These are phyloP conservation scores for Paramyrothecium roridum DNA, from an alignment of 2,329 filamentous ascomycete species.

Conservation along the genomic window DNA sequence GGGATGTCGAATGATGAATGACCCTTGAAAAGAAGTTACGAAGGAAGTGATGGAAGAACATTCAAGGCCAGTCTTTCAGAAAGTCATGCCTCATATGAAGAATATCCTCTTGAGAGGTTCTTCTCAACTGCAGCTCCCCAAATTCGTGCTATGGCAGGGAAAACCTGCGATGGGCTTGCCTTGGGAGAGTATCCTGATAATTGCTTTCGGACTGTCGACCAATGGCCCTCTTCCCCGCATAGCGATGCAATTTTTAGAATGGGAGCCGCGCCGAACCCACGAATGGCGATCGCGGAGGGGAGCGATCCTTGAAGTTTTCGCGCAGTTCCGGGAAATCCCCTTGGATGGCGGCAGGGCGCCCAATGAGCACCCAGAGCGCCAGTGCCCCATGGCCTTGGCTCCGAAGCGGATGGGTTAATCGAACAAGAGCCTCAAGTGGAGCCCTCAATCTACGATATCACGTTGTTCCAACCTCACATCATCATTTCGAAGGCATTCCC, in stretches of 20 bases:
- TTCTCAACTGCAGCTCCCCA: no score
- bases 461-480: neutral
- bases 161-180: no score
- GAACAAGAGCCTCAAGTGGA: conserved; percentile 20
- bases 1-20: no score
- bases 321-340: conserved; percentile 19
- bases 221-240: neutral
- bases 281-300: neutral
- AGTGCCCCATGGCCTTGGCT: conserved; percentile 8
- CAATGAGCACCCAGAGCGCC: conserved; percentile 11
- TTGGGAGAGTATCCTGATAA: no score
- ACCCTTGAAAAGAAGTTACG: no score
- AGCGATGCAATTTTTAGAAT: neutral
- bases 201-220: no score
- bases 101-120: no score
- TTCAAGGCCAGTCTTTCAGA: no score
- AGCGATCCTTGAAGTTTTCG: conserved; percentile 3
- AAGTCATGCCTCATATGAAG: no score
- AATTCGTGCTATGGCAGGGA: no score
- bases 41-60: no score
- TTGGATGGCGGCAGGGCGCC: conserved; percentile 12
- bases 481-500: neutral
- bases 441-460: conserved; percentile 1
- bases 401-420: conserved; percentile 8
- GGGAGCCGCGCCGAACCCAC: neutral